Conservation (phyloP, 257 asterid genomes). For the Nicotiana sylvestris region DNA sequence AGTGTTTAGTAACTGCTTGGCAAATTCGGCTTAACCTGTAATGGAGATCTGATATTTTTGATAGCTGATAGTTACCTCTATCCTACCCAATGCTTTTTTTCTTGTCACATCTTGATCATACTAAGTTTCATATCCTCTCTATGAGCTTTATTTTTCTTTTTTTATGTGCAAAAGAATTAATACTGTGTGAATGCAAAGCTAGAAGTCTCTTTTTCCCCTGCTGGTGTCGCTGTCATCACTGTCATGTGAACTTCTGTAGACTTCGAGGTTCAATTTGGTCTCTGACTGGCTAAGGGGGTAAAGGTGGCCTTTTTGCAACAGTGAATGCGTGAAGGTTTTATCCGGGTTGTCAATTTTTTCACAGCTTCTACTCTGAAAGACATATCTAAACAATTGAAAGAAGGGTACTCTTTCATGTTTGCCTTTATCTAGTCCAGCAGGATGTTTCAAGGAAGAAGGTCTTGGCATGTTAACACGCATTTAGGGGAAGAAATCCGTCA, state of each 20-base stretch:
- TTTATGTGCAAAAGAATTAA: not conserved
- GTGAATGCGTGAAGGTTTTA: not conserved
- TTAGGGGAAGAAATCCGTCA: not conserved
- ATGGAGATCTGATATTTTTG: not conserved
- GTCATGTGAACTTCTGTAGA: not conserved
- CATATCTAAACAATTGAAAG: not conserved
- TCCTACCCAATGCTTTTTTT: not conserved
- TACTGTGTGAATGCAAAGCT: not conserved
- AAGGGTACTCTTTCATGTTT: not conserved
- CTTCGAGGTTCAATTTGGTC: not conserved
- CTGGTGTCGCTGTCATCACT: not conserved
- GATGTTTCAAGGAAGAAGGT: not conserved
- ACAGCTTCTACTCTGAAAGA: not conserved
- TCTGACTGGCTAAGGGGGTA: not conserved
- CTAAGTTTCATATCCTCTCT: not conserved
- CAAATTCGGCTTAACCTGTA: not conserved
- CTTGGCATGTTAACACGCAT: not conserved
- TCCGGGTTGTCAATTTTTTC: not conserved
- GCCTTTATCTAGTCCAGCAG: not conserved
- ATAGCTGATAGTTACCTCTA: not conserved
- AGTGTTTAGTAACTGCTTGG: not conserved
- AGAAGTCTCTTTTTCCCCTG: not conserved
- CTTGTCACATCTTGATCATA: not conserved
- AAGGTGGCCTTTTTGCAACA: not conserved
- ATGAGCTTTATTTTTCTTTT: not conserved